A percentile compares a stretch with the other conserved stretches of the same genome.
Evolutionary conservation across 192 early-diverging fungal genomes (phyloP).

Genomic region (Mycoemilia scoparia): DNA sequence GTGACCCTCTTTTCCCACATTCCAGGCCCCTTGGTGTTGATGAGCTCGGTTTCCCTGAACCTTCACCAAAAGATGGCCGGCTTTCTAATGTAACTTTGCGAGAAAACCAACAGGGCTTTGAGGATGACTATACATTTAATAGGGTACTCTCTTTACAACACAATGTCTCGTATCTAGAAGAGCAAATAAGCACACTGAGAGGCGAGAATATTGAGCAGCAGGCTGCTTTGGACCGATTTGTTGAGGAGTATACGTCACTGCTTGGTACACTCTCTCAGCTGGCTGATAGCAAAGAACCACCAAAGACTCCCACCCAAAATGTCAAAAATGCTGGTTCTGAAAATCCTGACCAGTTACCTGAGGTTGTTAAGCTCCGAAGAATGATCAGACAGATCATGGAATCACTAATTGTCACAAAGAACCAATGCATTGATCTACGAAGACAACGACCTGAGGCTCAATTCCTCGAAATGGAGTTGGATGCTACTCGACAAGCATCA

Average conservation of each 20-base stretch:
- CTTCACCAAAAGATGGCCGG: too few relatives aligned
- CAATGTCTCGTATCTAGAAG: neutral
- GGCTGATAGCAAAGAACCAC: constrained; percentile 10
- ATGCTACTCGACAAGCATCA: constrained; percentile 14
- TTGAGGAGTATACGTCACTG: constrained; percentile 16
- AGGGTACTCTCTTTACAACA: too few relatives aligned
- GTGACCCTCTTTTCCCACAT: too few relatives aligned
- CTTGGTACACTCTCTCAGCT: constrained; percentile 14
- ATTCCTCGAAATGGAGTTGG: constrained; percentile 27
- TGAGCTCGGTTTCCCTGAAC: too few relatives aligned
- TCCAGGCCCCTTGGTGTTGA: too few relatives aligned
- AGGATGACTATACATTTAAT: too few relatives aligned
- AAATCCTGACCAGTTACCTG: constrained; percentile 5
- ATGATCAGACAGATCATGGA: constrained; percentile 21
- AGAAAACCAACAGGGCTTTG: too few relatives aligned
- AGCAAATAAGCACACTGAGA: neutral
- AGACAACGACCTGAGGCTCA: constrained; percentile 26
- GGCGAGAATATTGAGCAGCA: constrained; percentile 8
- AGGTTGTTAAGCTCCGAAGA: constrained; percentile 20
- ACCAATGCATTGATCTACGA: constrained; percentile 19
- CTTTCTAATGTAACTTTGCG: too few relatives aligned
- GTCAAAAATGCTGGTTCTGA: neutral
- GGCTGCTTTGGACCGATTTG: constrained; percentile 9
- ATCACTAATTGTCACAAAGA: constrained; percentile 14
- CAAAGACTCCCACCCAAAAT: constrained; percentile 14